Evolutionary conservation across 352 stramenopile genomes (phyloP).

Genomic region (Pythium aristosporum): DNA sequence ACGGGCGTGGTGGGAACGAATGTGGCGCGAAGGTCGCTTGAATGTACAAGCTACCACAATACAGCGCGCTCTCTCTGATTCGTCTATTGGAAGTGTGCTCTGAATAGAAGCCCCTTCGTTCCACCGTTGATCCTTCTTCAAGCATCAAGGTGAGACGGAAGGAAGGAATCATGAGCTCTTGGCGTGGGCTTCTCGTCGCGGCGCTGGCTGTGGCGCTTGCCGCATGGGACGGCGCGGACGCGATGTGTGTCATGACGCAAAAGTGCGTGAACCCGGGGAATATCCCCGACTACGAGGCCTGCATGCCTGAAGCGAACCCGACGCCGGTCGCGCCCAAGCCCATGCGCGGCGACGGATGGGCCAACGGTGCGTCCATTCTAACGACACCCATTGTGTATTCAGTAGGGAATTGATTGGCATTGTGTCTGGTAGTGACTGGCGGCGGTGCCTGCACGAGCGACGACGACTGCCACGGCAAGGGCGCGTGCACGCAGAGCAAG

Average conservation of each 20-base stretch:
- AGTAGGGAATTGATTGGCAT: neutral
- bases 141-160: no score
- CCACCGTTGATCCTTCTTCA: constrained; percentile 20
- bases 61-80: neutral
- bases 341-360: constrained; percentile 43
- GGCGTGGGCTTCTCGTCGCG: neutral
- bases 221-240: constrained; percentile 1
- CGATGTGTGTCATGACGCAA: constrained; percentile 72
- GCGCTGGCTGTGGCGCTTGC: neutral
- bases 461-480: constrained; percentile 61
- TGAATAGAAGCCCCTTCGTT: constrained; percentile 6
- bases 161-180: neutral
- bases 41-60: constrained; percentile 3
- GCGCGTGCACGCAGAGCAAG: constrained; percentile 36
- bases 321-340: constrained; percentile 16
- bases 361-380: constrained; percentile 32
- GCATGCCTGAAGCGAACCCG: constrained; percentile 65
- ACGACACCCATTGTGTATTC: neutral
- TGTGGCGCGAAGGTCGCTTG: constrained; percentile 25
- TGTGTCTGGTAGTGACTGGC: constrained; percentile 45
- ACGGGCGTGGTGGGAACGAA: constrained; percentile 20
- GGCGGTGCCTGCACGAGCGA: constrained; percentile 52
- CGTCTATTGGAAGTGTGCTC: neutral
- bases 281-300: constrained; percentile 63
- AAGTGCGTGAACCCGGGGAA: constrained; percentile 76